Percentiles rank a stretch among this genome's conserved stretches.
Evolutionary conservation across 331 rosid species (phyloP).

Genomic region (Malus hybrid): DNA sequence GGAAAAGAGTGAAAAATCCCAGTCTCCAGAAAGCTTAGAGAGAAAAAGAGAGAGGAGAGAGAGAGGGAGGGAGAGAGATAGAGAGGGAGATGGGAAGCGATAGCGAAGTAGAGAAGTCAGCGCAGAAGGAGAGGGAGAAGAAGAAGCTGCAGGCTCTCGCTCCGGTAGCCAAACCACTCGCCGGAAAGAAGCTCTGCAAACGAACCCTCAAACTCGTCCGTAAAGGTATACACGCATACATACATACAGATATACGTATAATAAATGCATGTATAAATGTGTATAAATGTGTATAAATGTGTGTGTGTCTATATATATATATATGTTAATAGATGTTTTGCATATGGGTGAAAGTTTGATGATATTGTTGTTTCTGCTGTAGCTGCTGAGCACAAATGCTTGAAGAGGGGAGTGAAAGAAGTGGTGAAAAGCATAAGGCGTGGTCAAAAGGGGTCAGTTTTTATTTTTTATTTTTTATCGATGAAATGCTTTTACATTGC

Average conservation of each 20-base stretch:
- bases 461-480: neutral
- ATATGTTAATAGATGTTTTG: neutral
- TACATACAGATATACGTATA: no score
- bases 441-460: slow-evolving; percentile 77
- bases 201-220: slow-evolving; percentile 87
- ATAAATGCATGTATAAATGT: neutral
- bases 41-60: neutral
- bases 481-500: neutral
- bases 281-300: no score
- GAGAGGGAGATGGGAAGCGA: slow-evolving; percentile 63
- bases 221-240: slow-evolving; percentile 34
- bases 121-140: slow-evolving; percentile 71
- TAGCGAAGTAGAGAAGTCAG: slow-evolving; percentile 63
- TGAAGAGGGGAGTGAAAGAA: slow-evolving; percentile 93
- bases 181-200: slow-evolving; percentile 90
- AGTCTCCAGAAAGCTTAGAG: neutral
- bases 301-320: no score
- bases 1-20: slow-evolving; percentile 5
- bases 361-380: slow-evolving; percentile 11
- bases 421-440: slow-evolving; percentile 87
- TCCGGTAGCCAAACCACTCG: slow-evolving; percentile 90
- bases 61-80: no score
- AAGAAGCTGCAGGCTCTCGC: slow-evolving; percentile 68
- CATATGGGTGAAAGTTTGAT: neutral
- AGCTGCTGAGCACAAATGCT: slow-evolving; percentile 89